phyloP scores from a whole-genome alignment of 176 grass and related monocot species.

The Oryza officinalis region DNA sequence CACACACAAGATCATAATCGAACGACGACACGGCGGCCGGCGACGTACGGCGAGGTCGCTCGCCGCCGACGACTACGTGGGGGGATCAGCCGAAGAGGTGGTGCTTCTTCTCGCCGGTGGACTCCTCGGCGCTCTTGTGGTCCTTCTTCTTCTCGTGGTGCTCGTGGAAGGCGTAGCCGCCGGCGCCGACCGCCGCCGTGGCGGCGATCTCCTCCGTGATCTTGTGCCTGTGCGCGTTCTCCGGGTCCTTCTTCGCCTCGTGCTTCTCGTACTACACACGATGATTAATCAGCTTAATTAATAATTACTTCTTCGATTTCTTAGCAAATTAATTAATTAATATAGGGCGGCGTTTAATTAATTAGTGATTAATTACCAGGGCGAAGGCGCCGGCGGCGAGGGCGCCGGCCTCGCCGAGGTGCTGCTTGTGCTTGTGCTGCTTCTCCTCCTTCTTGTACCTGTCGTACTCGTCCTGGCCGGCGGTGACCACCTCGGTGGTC shows the following conservation, averaged over 20 bases:
- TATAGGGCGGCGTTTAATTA: not conserved
- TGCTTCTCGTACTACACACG: conserved; percentile 81
- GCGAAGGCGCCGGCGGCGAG: conserved; percentile 64
- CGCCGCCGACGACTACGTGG: not conserved
- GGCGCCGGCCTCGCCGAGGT: conserved; percentile 69
- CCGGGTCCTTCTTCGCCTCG: conserved; percentile 85
- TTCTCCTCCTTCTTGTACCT: conserved; percentile 73
- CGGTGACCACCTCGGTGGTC: conserved; percentile 21
- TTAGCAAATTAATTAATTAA: not conserved
- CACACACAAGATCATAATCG: not conserved
- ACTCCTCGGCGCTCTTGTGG: conserved; percentile 71
- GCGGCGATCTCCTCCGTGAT: conserved; percentile 80
- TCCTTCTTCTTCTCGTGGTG: conserved; percentile 91
- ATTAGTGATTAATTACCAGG: conserved; percentile 41
- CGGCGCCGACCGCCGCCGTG: conserved; percentile 57
- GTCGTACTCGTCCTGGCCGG: conserved; percentile 53
- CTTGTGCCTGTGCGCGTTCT: conserved; percentile 81
- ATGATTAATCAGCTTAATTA: no score
- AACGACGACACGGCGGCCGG: no score
- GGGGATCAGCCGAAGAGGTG: conserved; percentile 58
- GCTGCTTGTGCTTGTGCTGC: conserved; percentile 87
- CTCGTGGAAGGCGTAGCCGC: conserved; percentile 83
- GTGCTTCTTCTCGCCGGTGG: conserved; percentile 75
- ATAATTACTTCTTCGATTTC: no score
- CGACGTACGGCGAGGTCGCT: not conserved